A percentile compares a stretch with the other conserved stretches of the same genome.
These are phyloP conservation scores for Monosporascus cannonballus DNA, from an alignment of 2,329 filamentous ascomycete species.

Conservation along the genomic window DNA sequence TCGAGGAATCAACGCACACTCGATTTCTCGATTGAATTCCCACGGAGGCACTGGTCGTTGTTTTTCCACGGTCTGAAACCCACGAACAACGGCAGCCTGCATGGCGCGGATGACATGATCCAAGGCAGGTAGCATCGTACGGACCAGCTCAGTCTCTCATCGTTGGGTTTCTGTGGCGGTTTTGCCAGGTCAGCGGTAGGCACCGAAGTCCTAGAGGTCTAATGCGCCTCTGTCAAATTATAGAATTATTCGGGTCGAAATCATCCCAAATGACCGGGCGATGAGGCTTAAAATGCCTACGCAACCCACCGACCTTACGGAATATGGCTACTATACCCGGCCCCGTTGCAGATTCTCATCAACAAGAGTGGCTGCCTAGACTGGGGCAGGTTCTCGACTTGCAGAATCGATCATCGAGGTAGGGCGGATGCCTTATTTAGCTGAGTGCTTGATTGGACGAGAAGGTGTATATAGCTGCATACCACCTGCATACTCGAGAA, in stretches of 20 bases:
- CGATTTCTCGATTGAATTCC: not conserved
- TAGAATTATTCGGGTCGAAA: not conserved
- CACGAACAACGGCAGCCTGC: not conserved
- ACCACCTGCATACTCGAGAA: not conserved
- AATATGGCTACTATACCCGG: not conserved
- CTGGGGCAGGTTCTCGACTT: not conserved
- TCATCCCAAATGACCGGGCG: not conserved
- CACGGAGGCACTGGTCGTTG: not conserved
- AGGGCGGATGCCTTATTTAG: not conserved
- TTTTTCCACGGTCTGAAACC: not conserved
- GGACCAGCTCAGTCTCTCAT: not conserved
- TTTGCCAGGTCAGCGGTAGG: not conserved
- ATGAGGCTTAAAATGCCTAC: slow-evolving; percentile 1
- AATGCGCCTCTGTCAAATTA: not conserved
- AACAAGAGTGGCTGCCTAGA: not conserved
- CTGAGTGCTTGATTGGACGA: not conserved
- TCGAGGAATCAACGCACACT: not conserved
- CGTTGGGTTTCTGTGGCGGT: too few relatives aligned
- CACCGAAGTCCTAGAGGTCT: not conserved
- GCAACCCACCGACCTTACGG: not conserved
- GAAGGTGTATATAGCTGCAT: not conserved
- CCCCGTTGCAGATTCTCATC: not conserved
- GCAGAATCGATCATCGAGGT: not conserved
- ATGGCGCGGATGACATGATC: not conserved
- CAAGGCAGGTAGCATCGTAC: not conserved